Conservation (phyloP, 768 basidiomycete species). For the Russula olivacea region DNA sequence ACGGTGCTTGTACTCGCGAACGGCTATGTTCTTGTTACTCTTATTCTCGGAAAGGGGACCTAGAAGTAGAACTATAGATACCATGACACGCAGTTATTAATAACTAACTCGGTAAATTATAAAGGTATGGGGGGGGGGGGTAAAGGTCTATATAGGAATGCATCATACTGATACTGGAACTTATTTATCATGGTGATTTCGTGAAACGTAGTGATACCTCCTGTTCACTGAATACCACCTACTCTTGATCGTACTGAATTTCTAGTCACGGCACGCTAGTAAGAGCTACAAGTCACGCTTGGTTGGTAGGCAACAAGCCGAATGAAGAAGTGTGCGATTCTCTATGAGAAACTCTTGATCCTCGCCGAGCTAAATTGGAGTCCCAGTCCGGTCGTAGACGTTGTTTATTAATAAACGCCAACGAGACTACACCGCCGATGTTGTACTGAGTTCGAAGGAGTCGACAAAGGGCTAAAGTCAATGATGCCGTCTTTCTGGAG, state of each 20-base stretch:
- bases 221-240: too few species aligned
- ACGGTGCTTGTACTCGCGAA: slow-evolving; percentile 65
- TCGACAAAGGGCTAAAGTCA: slow-evolving; percentile 86
- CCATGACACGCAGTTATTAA: too few species aligned
- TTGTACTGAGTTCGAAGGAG: slow-evolving; percentile 78
- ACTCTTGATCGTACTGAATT: too few species aligned
- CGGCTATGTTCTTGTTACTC: slow-evolving; percentile 62
- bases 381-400: slow-evolving; percentile 20
- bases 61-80: slow-evolving; percentile 9
- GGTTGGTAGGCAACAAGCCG: too few species aligned
- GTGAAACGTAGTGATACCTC: not conserved
- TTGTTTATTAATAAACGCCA: slow-evolving; percentile 3
- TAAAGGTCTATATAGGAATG: too few species aligned
- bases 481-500: slow-evolving; percentile 93
- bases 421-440: slow-evolving; percentile 61
- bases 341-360: slow-evolving; percentile 97
- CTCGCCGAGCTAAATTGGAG: slow-evolving; percentile 65
- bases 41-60: slow-evolving; percentile 39
- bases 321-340: slow-evolving; percentile 86
- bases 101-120: too few species aligned
- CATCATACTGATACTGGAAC: too few species aligned
- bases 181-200: not conserved
- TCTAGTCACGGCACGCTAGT: too few species aligned
- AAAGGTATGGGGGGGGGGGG: too few species aligned
- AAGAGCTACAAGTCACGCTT: too few species aligned